These are phyloP conservation scores for Pichia inconspicua DNA, from an alignment of 1,139 yeast genomes.

Conservation along the genomic window DNA sequence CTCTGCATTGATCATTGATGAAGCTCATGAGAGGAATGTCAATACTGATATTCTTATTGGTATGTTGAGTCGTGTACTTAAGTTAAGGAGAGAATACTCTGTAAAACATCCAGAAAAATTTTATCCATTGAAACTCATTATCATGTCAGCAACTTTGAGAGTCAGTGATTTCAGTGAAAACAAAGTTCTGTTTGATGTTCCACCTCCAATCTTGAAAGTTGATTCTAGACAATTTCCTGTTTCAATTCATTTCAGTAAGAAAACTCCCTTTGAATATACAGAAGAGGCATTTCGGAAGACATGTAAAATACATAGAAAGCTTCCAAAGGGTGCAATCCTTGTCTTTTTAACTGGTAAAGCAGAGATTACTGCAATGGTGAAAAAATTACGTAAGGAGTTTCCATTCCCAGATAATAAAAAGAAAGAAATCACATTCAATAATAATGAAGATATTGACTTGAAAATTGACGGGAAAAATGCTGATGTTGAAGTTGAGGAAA, in stretches of 20 bases:
- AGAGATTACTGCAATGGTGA: constrained; percentile 76
- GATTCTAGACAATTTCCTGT: constrained; percentile 96
- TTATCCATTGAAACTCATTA: constrained; percentile 59
- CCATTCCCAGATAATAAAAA: constrained; percentile 41
- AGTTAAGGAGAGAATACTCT: constrained; percentile 56
- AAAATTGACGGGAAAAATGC: constrained; percentile 52
- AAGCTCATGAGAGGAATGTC: constrained; percentile 94
- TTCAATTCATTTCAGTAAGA: constrained; percentile 78
- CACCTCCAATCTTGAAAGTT: constrained; percentile 89
- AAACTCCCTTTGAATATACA: constrained; percentile 68
- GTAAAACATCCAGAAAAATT: constrained; percentile 38
- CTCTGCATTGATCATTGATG: constrained; percentile 85
- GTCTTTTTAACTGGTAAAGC: constrained; percentile 91
- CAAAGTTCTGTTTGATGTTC: constrained; percentile 51
- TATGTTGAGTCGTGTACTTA: constrained; percentile 81
- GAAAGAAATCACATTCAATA: constrained; percentile 18
- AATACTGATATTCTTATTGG: constrained; percentile 96
- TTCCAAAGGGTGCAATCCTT: constrained; percentile 93
- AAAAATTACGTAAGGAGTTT: constrained; percentile 57
- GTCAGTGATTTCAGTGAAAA: constrained; percentile 92
- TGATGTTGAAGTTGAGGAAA: constrained; percentile 78
- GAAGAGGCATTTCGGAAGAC: constrained; percentile 85
- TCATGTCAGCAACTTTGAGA: constrained; percentile 94
- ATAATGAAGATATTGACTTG: constrained; percentile 37
- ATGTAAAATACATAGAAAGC: constrained; percentile 72